Percentiles rank a stretch among this genome's conserved stretches.
Conservation (phyloP, 2,329 filamentous ascomycete species). For the Blastomyces emzantsi region DNA sequence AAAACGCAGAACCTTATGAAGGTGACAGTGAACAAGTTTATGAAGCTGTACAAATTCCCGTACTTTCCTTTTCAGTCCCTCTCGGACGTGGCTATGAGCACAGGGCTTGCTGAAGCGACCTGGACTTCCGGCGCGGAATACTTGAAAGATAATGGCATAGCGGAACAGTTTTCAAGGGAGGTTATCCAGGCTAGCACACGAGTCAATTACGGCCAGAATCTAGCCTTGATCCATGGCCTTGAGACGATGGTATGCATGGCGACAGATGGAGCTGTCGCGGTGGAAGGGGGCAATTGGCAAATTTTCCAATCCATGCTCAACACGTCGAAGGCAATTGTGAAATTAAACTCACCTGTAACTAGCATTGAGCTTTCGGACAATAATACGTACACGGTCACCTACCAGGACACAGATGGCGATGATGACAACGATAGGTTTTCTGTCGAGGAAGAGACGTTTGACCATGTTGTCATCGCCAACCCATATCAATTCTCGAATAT, state of each 20-base stretch:
- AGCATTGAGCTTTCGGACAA: slow-evolving; percentile 41
- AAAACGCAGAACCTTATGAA: slow-evolving; percentile 65
- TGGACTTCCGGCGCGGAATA: slow-evolving; percentile 64
- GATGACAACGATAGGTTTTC: slow-evolving; percentile 11
- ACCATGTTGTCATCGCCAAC: slow-evolving; percentile 72
- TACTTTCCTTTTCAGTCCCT: slow-evolving; percentile 78
- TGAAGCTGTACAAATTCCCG: slow-evolving; percentile 70
- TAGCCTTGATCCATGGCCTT: slow-evolving; percentile 76
- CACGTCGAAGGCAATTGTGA: slow-evolving; percentile 51
- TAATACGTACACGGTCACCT: slow-evolving; percentile 39
- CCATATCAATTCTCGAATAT: slow-evolving; percentile 77
- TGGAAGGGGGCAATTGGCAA: slow-evolving; percentile 83
- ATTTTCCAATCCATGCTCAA: slow-evolving; percentile 81
- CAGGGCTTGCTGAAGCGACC: slow-evolving; percentile 59
- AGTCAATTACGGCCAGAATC: slow-evolving; percentile 90
- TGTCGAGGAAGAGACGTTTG: slow-evolving; percentile 44
- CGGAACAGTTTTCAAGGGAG: slow-evolving; percentile 60
- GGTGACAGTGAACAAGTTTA: slow-evolving; percentile 59
- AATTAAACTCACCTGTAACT: slow-evolving; percentile 59
- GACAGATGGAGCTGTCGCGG: slow-evolving; percentile 68
- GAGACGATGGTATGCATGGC: slow-evolving; percentile 91
- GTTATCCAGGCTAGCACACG: slow-evolving; percentile 84
- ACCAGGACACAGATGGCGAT: slow-evolving; percentile 20
- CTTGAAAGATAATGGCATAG: slow-evolving; percentile 58
- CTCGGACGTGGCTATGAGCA: slow-evolving; percentile 55